These are phyloP conservation scores for Heliamphora exappendiculata DNA, from an alignment of 148 eudicot species.

Conservation along the genomic window DNA sequence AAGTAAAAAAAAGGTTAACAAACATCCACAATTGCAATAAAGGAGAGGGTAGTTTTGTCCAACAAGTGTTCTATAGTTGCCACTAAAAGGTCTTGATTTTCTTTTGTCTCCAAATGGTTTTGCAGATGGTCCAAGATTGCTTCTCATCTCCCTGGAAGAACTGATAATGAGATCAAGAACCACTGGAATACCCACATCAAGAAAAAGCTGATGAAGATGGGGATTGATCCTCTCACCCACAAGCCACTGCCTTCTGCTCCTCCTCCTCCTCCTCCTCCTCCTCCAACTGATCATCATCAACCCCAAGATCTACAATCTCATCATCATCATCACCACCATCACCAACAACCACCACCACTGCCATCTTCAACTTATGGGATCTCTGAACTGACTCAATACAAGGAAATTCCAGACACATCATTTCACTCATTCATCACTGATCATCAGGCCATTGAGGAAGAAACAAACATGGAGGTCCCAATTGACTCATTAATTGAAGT, in stretches of 20 bases:
- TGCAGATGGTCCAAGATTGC: conserved; percentile 61
- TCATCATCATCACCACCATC: too few relatives aligned
- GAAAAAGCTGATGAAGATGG: conserved; percentile 53
- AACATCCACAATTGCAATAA: too few relatives aligned
- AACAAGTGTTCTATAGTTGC: background rate
- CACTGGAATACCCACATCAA: conserved; percentile 63
- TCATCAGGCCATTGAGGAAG: background rate
- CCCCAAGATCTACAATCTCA: conserved; percentile 10
- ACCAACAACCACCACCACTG: background rate
- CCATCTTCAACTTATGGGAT: background rate
- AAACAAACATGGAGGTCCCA: conserved; percentile 13
- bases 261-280: too few relatives aligned
- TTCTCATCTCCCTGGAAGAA: conserved; percentile 55
- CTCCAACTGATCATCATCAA: conserved; percentile 10
- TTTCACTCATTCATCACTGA: conserved; percentile 3
- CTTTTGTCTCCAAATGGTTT: background rate
- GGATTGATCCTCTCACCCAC: conserved; percentile 55
- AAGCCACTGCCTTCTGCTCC: conserved; percentile 30
- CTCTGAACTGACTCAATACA: background rate
- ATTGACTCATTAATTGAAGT: background rate
- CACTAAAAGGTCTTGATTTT: background rate
- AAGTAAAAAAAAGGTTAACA: background rate
- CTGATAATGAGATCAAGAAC: conserved; percentile 56
- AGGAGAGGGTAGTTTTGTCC: background rate
- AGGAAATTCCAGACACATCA: conserved; percentile 3